phyloP scores from a whole-genome alignment of 2,329 filamentous ascomycete species.

The Phialophora chinensis region DNA sequence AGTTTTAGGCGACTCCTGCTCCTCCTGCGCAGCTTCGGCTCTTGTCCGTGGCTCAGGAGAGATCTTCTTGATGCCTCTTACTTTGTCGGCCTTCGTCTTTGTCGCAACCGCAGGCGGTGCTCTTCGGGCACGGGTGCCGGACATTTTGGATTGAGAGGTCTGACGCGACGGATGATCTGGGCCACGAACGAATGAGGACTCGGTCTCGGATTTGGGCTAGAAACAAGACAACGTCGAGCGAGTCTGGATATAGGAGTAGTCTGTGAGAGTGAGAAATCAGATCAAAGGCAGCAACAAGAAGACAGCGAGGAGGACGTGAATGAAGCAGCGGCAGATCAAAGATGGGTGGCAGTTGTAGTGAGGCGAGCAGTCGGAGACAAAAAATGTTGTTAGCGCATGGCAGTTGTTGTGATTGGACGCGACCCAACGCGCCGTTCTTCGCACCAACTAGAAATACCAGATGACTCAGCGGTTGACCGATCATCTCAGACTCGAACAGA shows the following conservation, averaged over 20 bases:
- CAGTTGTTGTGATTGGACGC: conserved; percentile 20
- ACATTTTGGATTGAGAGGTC: conserved; percentile 14
- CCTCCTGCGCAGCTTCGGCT: background rate
- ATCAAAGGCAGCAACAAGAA: conserved; percentile 7
- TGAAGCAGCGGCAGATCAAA: background rate
- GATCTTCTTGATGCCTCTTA: conserved; percentile 26
- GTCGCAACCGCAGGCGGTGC: conserved; percentile 23
- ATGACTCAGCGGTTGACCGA: conserved; percentile 16
- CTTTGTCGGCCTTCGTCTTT: conserved; percentile 23
- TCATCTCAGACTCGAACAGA: background rate
- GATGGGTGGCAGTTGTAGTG: conserved; percentile 6
- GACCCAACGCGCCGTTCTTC: conserved; percentile 3
- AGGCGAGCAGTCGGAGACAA: conserved; percentile 14
- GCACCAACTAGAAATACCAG: conserved; percentile 6
- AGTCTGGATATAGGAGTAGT: background rate
- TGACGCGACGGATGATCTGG: conserved; percentile 18
- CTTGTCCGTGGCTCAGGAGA: conserved; percentile 6
- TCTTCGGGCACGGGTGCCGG: conserved; percentile 32
- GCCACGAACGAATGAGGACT: conserved; percentile 8
- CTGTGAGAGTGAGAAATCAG: conserved; percentile 1
- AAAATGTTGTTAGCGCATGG: conserved; percentile 18
- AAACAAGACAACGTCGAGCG: background rate
- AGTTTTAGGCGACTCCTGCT: background rate
- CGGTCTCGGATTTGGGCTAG: background rate
- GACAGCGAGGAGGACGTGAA: background rate